Evolutionary conservation across 192 early-diverging fungal species (phyloP).

Genomic region (Phycomyces blakesleeanus): DNA sequence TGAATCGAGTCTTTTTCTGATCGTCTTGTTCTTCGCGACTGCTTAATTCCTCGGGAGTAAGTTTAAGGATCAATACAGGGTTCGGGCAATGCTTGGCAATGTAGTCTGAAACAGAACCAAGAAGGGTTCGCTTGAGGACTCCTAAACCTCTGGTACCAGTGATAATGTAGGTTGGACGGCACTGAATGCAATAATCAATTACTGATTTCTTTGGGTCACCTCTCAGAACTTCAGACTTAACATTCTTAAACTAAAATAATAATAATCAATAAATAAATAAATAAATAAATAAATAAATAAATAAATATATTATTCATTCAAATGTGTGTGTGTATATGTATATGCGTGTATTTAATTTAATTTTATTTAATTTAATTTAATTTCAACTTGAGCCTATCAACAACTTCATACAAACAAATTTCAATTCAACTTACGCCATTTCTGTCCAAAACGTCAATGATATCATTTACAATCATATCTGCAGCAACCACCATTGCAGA

Average conservation of each 20-base stretch:
- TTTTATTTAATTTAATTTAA: too few species aligned
- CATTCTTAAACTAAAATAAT: conserved; percentile 27
- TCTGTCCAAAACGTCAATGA: conserved; percentile 11
- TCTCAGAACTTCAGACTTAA: conserved; percentile 9
- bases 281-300: too few species aligned
- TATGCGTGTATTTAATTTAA: too few species aligned
- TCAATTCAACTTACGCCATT: conserved; percentile 15
- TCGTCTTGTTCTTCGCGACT: conserved; percentile 7
- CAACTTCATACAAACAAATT: too few species aligned
- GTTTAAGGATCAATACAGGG: conserved; percentile 20
- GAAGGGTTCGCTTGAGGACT: conserved; percentile 16
- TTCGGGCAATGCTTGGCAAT: conserved; percentile 16
- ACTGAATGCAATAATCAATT: conserved; percentile 16
- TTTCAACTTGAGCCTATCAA: too few species aligned
- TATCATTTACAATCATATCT: conserved; percentile 13
- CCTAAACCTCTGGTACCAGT: conserved; percentile 14
- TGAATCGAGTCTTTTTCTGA: conserved; percentile 10
- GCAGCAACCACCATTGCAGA: background rate
- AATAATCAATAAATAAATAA: too few species aligned
- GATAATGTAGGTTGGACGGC: conserved; percentile 10
- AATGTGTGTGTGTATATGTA: too few species aligned
- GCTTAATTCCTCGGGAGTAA: conserved; percentile 13
- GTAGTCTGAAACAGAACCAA: conserved; percentile 22
- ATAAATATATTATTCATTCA: too few species aligned
- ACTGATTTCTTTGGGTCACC: conserved; percentile 25